Conservation (phyloP, 257 asterid genomes). For the Solanum pennellii region DNA sequence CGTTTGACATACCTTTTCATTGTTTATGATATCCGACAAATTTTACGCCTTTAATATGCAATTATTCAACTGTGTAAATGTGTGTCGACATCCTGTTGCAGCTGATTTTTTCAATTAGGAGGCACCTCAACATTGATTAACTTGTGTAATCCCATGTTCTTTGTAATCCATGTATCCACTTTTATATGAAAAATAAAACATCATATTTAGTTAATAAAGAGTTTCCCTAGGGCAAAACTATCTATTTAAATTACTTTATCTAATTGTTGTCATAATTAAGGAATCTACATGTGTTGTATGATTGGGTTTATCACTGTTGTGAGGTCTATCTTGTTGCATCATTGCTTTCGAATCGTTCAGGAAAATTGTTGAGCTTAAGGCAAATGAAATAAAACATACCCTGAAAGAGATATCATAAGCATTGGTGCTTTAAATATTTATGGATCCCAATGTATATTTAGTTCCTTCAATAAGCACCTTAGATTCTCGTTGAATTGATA, state of each 20-base stretch:
- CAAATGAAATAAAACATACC: conserved; percentile 61
- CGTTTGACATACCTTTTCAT: too few species aligned
- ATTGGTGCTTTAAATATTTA: conserved; percentile 69
- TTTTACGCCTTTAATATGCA: not conserved
- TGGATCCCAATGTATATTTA: conserved; percentile 67
- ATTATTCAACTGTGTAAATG: not conserved
- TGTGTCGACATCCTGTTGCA: not conserved
- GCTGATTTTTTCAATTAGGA: not conserved
- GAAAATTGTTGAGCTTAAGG: conserved; percentile 90
- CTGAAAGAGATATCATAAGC: conserved; percentile 78
- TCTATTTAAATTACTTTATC: not conserved
- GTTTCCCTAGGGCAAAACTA: not conserved
- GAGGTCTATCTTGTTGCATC: not conserved
- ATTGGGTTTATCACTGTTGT: not conserved
- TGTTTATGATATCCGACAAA: too few species aligned
- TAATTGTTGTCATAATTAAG: not conserved
- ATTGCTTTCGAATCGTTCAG: conserved; percentile 10
- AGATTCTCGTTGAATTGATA: conserved; percentile 27
- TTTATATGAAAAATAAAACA: not conserved
- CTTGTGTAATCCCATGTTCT: not conserved
- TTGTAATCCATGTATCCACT: not conserved
- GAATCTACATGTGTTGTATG: not conserved
- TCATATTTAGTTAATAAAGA: not conserved
- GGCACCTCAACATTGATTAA: not conserved
- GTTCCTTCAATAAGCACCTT: conserved; percentile 26